Evolutionary conservation across 2,329 filamentous ascomycete species (phyloP).

Genomic region (Epichloe bromicola): DNA sequence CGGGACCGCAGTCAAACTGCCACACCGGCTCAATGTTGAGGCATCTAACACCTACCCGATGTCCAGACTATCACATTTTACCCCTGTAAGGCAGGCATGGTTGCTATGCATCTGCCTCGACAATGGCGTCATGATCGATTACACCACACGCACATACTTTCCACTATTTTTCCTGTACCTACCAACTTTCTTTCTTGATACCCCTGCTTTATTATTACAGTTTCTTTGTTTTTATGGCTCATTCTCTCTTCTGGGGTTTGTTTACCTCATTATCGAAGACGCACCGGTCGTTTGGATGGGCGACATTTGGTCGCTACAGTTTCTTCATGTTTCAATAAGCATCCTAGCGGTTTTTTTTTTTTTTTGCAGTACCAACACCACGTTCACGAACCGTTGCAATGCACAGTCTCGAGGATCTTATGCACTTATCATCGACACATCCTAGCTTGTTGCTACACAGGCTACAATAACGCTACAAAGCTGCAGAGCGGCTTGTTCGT

Average conservation of each 20-base stretch:
- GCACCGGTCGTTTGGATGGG: neutral
- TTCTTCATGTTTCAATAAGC: neutral
- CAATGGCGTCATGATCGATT: neutral
- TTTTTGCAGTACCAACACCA: neutral
- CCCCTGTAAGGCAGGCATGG: neutral
- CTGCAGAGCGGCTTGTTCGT: neutral
- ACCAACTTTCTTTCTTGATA: conserved; percentile 4
- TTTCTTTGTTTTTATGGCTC: neutral
- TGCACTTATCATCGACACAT: neutral
- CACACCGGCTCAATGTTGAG: conserved; percentile 11
- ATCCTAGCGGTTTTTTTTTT: neutral
- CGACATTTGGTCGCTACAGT: neutral
- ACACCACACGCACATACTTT: neutral
- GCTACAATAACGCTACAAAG: neutral
- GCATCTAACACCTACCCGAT: neutral
- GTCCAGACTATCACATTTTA: neutral
- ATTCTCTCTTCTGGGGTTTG: neutral
- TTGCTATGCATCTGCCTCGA: neutral
- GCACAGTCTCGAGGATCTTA: neutral
- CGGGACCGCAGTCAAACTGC: conserved; percentile 28
- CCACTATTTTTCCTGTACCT: neutral
- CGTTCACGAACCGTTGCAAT: neutral
- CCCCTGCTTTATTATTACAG: conserved; percentile 3
- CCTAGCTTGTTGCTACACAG: neutral
- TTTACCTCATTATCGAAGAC: neutral